Evolutionary conservation across 768 basidiomycete species (phyloP).

Genomic region (Suillus spraguei): DNA sequence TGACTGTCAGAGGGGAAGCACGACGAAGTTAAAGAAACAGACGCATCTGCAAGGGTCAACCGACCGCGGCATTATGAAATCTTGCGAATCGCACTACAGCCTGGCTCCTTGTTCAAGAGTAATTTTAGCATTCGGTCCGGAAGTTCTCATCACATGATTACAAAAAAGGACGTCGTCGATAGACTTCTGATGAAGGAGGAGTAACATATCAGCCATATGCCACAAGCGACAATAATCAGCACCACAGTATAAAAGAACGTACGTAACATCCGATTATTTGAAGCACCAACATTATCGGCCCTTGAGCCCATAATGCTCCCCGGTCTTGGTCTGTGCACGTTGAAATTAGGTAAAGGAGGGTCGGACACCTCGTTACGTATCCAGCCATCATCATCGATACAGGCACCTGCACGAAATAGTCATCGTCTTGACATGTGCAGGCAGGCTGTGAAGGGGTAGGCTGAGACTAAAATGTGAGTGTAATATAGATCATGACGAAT

Average conservation of each 20-base stretch:
- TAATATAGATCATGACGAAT: conserved; percentile 49
- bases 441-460: background rate
- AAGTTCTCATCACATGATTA: background rate
- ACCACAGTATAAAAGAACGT: background rate
- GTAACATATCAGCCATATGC: background rate
- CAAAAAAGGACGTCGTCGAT: background rate
- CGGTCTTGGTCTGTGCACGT: background rate
- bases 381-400: background rate
- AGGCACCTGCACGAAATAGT: background rate
- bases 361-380: background rate
- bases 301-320: background rate
- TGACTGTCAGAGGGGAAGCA: background rate
- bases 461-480: background rate
- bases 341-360: background rate
- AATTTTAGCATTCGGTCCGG: background rate
- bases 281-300: background rate
- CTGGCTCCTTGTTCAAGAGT: background rate
- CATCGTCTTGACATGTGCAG: background rate
- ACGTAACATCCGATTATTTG: background rate
- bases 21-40: background rate
- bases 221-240: background rate
- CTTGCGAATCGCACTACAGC: background rate
- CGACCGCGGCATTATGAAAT: background rate
- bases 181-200: background rate
- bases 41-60: background rate